These are phyloP conservation scores for Dryas integrifolia DNA, from an alignment of 331 rosid species.

Conservation along the genomic window DNA sequence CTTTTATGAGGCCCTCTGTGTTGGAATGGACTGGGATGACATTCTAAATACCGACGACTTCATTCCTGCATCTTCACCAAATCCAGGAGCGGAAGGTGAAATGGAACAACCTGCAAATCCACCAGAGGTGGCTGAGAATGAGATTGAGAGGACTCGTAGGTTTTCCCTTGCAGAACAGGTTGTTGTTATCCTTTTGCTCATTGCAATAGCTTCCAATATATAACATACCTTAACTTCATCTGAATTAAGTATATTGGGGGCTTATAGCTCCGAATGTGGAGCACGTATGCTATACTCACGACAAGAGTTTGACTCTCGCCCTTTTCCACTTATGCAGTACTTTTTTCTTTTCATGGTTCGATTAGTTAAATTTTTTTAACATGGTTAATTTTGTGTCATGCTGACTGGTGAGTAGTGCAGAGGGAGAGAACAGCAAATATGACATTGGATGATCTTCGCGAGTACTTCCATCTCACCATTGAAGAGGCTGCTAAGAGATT, in stretches of 20 bases:
- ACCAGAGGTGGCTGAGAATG: not conserved
- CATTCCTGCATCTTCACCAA: slow-evolving; percentile 5
- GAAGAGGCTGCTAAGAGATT: slow-evolving; percentile 49
- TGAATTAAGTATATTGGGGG: too few relatives aligned
- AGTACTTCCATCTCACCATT: slow-evolving; percentile 56
- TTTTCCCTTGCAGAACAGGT: slow-evolving; percentile 50
- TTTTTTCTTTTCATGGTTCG: too few relatives aligned
- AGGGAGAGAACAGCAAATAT: slow-evolving; percentile 57
- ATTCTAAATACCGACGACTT: slow-evolving; percentile 24
- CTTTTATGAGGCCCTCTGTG: slow-evolving; percentile 55
- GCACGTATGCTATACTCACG: too few relatives aligned
- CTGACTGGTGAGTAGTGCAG: slow-evolving; percentile 31
- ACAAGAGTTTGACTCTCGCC: too few relatives aligned
- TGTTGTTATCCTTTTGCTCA: not conserved
- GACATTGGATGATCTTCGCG: slow-evolving; percentile 43
- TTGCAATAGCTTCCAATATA: too few relatives aligned
- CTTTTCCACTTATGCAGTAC: too few relatives aligned
- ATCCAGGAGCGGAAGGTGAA: slow-evolving; percentile 9
- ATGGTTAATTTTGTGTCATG: not conserved
- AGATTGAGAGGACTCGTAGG: slow-evolving; percentile 4
- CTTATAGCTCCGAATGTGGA: too few relatives aligned
- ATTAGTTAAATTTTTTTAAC: not conserved
- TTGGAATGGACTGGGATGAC: slow-evolving; percentile 51
- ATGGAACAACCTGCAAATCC: slow-evolving; percentile 1
- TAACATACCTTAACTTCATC: too few relatives aligned